These are phyloP conservation scores for Myxozyma neglecta DNA, from an alignment of 805 yeast genomes.

Conservation along the genomic window DNA sequence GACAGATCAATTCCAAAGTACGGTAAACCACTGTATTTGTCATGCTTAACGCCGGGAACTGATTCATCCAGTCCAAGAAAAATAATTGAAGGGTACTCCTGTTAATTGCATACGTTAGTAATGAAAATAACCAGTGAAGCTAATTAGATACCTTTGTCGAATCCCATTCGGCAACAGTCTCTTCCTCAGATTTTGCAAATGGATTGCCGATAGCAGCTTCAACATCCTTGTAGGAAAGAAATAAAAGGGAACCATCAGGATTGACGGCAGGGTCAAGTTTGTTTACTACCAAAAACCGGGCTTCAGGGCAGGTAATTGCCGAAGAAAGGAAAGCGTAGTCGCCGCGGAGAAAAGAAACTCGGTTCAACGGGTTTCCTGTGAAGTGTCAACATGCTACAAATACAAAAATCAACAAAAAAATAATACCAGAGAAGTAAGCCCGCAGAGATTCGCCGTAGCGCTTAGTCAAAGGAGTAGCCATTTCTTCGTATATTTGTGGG, in stretches of 20 bases:
- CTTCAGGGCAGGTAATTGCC: constrained; percentile 48
- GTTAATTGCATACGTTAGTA: neutral
- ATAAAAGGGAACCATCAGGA: constrained; percentile 33
- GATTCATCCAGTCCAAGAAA: constrained; percentile 52
- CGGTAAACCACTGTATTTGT: constrained; percentile 41
- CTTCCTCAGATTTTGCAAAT: constrained; percentile 35
- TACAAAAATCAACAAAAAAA: neutral
- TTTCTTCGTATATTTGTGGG: constrained; percentile 6
- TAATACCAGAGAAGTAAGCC: constrained; percentile 30
- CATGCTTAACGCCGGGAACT: constrained; percentile 27
- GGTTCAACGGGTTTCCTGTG: constrained; percentile 56
- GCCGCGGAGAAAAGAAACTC: constrained; percentile 64
- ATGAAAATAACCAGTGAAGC: neutral
- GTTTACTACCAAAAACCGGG: constrained; percentile 52
- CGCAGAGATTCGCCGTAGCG: constrained; percentile 30
- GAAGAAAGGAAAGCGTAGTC: constrained; percentile 52
- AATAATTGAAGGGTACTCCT: constrained; percentile 37
- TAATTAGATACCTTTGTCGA: constrained; percentile 37
- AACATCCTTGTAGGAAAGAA: constrained; percentile 43
- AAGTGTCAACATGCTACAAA: constrained; percentile 34
- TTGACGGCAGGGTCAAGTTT: constrained; percentile 33
- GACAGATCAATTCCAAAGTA: constrained; percentile 44
- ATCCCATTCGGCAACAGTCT: constrained; percentile 40
- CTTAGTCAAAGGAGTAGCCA: constrained; percentile 32
- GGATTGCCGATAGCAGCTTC: constrained; percentile 42